Conservation (phyloP, 139 green algal species). For the Tetraselmis striata region DNA sequence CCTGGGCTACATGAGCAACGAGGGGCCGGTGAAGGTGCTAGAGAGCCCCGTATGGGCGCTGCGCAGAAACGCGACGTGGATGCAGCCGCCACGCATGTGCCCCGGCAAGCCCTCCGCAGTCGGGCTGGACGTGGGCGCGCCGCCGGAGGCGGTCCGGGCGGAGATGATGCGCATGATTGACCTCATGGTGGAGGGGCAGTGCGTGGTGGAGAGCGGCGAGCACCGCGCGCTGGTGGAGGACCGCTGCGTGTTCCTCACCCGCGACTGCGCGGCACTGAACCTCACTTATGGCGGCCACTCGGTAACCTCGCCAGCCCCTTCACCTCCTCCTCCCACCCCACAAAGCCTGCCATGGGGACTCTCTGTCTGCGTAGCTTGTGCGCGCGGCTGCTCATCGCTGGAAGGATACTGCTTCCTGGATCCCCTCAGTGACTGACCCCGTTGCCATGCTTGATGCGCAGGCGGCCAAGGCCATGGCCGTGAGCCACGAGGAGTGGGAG, state of each 20-base stretch:
- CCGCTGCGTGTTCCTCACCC: constrained; percentile 3
- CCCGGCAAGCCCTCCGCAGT: not conserved
- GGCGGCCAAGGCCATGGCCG: not conserved
- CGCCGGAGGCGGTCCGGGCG: not conserved
- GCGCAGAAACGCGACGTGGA: not conserved
- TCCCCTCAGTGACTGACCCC: too few species aligned
- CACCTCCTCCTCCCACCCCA: not conserved
- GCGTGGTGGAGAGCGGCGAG: not conserved
- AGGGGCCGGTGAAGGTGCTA: not conserved
- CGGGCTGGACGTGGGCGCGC: not conserved
- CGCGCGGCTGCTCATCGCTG: too few species aligned
- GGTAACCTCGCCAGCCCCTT: not conserved
- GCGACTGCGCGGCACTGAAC: constrained; percentile 4
- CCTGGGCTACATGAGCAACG: not conserved
- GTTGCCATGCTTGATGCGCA: too few species aligned
- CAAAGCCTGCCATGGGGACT: too few species aligned
- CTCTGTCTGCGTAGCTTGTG: not conserved
- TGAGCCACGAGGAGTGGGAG: not conserved
- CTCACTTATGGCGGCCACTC: not conserved
- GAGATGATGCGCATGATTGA: not conserved
- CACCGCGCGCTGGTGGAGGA: not conserved
- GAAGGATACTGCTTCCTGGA: too few species aligned
- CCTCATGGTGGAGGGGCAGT: not conserved
- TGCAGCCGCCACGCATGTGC: not conserved
- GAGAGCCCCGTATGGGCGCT: not conserved